These are phyloP conservation scores for Kodamaea sagamina DNA, from an alignment of 805 yeast genomes.

Conservation along the genomic window DNA sequence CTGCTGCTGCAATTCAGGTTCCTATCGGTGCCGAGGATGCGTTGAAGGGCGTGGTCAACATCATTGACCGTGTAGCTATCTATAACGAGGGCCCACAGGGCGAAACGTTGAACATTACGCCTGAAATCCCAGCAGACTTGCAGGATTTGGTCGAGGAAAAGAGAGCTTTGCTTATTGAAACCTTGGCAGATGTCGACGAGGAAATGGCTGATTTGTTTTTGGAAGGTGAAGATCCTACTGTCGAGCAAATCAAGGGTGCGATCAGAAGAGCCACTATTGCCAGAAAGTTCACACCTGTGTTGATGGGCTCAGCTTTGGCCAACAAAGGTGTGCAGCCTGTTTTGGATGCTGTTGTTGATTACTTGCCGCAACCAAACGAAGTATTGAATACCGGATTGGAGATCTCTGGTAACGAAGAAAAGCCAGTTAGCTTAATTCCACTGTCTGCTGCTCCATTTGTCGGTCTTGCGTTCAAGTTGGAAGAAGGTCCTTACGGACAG, in stretches of 20 bases:
- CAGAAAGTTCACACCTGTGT: constrained; percentile 96
- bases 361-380: constrained; percentile 93
- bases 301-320: constrained; percentile 98
- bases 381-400: constrained; percentile 89
- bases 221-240: constrained; percentile 86
- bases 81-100: constrained; percentile 92
- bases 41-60: constrained; percentile 86
- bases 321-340: constrained; percentile 95
- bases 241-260: constrained; percentile 80
- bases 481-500: constrained; percentile 98
- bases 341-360: constrained; percentile 93
- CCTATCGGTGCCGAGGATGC: constrained; percentile 94
- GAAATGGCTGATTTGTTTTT: constrained; percentile 91
- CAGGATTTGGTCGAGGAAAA: constrained; percentile 85
- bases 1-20: constrained; percentile 97
- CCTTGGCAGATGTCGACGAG: constrained; percentile 96
- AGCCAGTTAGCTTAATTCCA: constrained; percentile 72
- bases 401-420: constrained; percentile 50
- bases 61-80: constrained; percentile 81
- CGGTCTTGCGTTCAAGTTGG: constrained; percentile 97
- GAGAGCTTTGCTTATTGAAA: constrained; percentile 82
- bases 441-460: constrained; percentile 78
- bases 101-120: constrained; percentile 62
- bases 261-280: constrained; percentile 95
- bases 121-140: constrained; percentile 76